These are phyloP conservation scores for Teratosphaeria gauchensis DNA, from an alignment of 2,329 filamentous ascomycete species.

Conservation along the genomic window DNA sequence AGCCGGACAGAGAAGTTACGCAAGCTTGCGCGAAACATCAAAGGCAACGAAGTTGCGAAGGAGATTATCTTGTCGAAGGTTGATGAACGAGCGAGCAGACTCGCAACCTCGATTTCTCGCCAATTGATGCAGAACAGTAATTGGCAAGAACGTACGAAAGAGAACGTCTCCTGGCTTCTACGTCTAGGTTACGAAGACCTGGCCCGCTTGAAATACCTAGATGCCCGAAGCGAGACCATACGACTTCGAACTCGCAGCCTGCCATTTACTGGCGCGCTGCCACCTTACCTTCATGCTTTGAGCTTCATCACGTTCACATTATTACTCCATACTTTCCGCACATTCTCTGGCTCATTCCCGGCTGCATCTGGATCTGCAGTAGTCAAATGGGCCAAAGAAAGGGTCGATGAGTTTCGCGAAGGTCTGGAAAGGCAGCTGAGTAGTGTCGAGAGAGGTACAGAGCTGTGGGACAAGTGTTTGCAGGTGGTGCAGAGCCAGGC, in stretches of 20 bases:
- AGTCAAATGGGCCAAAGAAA: slow-evolving; percentile 96
- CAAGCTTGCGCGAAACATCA: slow-evolving; percentile 65
- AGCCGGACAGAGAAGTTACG: slow-evolving; percentile 76
- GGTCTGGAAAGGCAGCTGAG: slow-evolving; percentile 77
- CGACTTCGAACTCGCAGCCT: slow-evolving; percentile 79
- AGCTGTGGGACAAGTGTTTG: slow-evolving; percentile 75
- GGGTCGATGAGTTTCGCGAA: slow-evolving; percentile 82
- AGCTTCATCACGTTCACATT: slow-evolving; percentile 93
- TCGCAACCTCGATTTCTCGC: slow-evolving; percentile 67
- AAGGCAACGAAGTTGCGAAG: slow-evolving; percentile 77
- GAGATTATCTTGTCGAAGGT: slow-evolving; percentile 73
- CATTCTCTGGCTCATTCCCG: slow-evolving; percentile 51
- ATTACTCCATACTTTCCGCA: slow-evolving; percentile 75
- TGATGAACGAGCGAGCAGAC: slow-evolving; percentile 68
- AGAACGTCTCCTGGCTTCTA: slow-evolving; percentile 74
- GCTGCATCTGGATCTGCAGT: slow-evolving; percentile 76
- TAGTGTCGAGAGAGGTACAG: slow-evolving; percentile 66
- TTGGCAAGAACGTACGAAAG: slow-evolving; percentile 65
- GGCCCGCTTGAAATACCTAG: slow-evolving; percentile 77
- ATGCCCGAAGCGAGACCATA: slow-evolving; percentile 67
- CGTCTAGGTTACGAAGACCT: slow-evolving; percentile 83
- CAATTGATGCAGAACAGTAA: slow-evolving; percentile 70
- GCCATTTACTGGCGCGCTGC: slow-evolving; percentile 87
- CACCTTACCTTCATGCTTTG: slow-evolving; percentile 87
- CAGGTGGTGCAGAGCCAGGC: slow-evolving; percentile 73